These are phyloP conservation scores for Pseudopyrenochaeta lycopersici DNA, from an alignment of 2,329 filamentous ascomycete species.

Conservation along the genomic window DNA sequence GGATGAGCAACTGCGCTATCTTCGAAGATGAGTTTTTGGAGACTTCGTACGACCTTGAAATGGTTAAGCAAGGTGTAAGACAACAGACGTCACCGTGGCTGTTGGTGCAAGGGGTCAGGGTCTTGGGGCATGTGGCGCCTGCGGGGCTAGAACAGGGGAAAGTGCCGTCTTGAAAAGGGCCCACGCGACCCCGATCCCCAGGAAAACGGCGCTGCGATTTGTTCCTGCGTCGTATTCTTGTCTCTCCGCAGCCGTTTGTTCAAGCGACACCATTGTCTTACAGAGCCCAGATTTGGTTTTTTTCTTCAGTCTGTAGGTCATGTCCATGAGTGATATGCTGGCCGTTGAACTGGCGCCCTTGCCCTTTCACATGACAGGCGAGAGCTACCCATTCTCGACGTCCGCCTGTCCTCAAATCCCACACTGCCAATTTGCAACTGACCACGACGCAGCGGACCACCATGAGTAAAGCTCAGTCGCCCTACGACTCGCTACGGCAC, in stretches of 20 bases:
- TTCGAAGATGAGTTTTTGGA: not conserved
- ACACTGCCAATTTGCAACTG: slow-evolving; percentile 6
- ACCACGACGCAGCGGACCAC: slow-evolving; percentile 17
- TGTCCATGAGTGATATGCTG: not conserved
- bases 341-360: too few species aligned
- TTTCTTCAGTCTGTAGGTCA: slow-evolving; percentile 3
- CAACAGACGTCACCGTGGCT: slow-evolving; percentile 22
- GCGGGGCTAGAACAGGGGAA: slow-evolving; percentile 22
- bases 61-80: not conserved
- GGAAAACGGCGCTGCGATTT: slow-evolving; percentile 3
- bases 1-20: not conserved
- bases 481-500: slow-evolving; percentile 54
- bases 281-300: not conserved
- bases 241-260: slow-evolving; percentile 1
- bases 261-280: slow-evolving; percentile 1
- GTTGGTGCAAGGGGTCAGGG: slow-evolving; percentile 8
- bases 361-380: slow-evolving; percentile 16
- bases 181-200: slow-evolving; percentile 22
- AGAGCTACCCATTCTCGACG: not conserved
- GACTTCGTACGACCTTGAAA: not conserved
- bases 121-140: slow-evolving; percentile 13
- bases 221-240: slow-evolving; percentile 3
- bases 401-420: not conserved
- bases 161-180: slow-evolving; percentile 9
- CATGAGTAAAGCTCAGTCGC: slow-evolving; percentile 38